These are phyloP conservation scores for Vaccinium vitisidaea DNA, from an alignment of 148 eudicot species.

Conservation along the genomic window DNA sequence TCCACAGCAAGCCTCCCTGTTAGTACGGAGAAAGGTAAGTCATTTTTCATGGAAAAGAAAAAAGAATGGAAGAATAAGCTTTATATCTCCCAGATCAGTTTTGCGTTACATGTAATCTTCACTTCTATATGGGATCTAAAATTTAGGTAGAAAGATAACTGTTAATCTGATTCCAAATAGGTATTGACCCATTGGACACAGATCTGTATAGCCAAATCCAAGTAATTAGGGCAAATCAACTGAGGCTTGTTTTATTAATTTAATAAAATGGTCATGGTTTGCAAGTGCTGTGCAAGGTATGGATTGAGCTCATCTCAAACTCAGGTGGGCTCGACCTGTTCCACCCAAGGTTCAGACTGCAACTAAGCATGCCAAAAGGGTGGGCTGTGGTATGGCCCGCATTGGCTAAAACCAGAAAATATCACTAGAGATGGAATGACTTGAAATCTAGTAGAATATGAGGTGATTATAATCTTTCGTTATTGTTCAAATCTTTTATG, in stretches of 20 bases:
- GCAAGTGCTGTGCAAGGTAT: background rate
- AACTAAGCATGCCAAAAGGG: background rate
- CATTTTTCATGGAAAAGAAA: background rate
- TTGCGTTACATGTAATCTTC: background rate
- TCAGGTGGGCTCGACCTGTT: background rate
- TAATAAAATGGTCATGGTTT: background rate
- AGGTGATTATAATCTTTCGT: background rate
- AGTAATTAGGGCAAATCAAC: background rate
- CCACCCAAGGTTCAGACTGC: background rate
- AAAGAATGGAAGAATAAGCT: background rate
- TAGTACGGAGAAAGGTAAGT: constrained; percentile 57
- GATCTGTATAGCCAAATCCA: constrained; percentile 5
- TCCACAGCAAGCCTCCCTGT: constrained; percentile 57
- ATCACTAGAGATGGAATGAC: background rate
- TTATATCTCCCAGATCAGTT: background rate
- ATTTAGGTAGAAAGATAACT: background rate
- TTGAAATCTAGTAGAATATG: background rate
- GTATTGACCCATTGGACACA: background rate
- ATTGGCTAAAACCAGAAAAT: background rate
- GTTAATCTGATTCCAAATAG: constrained; percentile 4
- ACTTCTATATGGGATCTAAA: background rate
- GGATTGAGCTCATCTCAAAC: background rate
- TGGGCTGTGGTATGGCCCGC: background rate
- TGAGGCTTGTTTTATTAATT: background rate
- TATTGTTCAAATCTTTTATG: background rate